Conservation (phyloP, 768 basidiomycete genomes). For the Collybia sp. region DNA sequence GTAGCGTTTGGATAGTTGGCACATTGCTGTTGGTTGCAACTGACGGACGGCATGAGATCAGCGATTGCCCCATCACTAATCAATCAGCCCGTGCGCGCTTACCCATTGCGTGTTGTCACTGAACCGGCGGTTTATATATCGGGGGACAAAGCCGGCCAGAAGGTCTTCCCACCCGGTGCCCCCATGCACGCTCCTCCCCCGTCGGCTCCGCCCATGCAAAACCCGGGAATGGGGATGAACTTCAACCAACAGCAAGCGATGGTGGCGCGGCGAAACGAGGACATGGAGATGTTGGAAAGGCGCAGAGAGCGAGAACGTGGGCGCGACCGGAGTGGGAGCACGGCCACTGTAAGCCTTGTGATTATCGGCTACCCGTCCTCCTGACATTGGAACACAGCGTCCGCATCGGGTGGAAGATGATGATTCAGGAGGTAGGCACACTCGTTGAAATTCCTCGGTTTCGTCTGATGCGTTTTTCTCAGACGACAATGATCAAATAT, state of each 20-base stretch:
- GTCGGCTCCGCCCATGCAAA: constrained; percentile 23
- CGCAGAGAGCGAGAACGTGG: constrained; percentile 57
- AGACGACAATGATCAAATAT: constrained; percentile 70
- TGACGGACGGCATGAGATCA: constrained; percentile 18
- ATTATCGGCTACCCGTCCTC: constrained; percentile 1
- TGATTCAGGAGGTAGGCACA: constrained; percentile 54
- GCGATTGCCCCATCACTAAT: constrained; percentile 55
- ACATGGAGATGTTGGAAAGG: constrained; percentile 70
- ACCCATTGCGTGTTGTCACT: constrained; percentile 63
- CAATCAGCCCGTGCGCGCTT: constrained; percentile 61
- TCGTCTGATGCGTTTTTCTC: not conserved
- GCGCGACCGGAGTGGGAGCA: constrained; percentile 39
- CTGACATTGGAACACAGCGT: constrained; percentile 18
- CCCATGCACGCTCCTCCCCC: constrained; percentile 22
- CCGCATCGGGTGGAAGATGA: constrained; percentile 46
- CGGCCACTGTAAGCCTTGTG: constrained; percentile 30
- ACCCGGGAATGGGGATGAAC: constrained; percentile 26
- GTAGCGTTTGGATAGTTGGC: constrained; percentile 20
- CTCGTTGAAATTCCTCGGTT: too few species aligned
- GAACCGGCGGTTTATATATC: constrained; percentile 67
- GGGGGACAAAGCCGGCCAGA: constrained; percentile 72
- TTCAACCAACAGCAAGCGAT: constrained; percentile 54
- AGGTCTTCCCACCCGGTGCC: constrained; percentile 38
- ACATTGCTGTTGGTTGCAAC: constrained; percentile 8
- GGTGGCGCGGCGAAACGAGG: constrained; percentile 68